Percentiles rank a stretch among this genome's conserved stretches.
Conservation (phyloP, 2,329 filamentous ascomycete genomes). For the Trichoderma lentiforme region DNA sequence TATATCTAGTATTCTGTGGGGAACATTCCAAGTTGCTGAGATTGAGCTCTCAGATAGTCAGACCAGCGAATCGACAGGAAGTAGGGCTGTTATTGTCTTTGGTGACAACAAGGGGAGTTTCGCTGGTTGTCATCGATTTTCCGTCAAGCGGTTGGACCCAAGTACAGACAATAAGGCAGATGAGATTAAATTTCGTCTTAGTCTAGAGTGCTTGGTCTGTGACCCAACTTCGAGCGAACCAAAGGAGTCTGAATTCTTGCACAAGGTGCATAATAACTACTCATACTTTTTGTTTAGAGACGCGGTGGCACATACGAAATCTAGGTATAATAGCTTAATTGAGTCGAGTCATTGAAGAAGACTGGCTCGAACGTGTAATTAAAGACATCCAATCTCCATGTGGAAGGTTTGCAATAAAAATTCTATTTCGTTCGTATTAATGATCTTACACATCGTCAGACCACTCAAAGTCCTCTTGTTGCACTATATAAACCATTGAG, state of each 20-base stretch:
- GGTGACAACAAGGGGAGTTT: background rate
- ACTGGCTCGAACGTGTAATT: background rate
- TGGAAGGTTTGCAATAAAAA: background rate
- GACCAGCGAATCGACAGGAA: background rate
- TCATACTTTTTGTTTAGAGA: background rate
- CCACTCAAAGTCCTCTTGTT: background rate
- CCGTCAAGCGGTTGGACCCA: background rate
- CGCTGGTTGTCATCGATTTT: conserved; percentile 4
- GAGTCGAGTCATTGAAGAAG: background rate
- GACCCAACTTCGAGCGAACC: background rate
- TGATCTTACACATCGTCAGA: background rate
- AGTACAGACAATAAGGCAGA: background rate
- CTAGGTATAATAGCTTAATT: background rate
- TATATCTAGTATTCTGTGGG: background rate
- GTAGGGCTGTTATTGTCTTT: background rate
- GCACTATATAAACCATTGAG: background rate
- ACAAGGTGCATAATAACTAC: background rate
- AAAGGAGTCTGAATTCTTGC: background rate
- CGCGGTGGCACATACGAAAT: background rate
- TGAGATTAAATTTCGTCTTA: background rate
- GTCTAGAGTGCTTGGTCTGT: background rate
- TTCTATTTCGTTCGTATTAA: background rate
- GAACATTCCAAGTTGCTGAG: background rate
- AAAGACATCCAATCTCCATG: background rate
- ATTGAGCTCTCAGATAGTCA: background rate